Evolutionary conservation across 495 filamentous ascomycete genomes (phyloP).

Genomic region (Trypethelium eluteriae): DNA sequence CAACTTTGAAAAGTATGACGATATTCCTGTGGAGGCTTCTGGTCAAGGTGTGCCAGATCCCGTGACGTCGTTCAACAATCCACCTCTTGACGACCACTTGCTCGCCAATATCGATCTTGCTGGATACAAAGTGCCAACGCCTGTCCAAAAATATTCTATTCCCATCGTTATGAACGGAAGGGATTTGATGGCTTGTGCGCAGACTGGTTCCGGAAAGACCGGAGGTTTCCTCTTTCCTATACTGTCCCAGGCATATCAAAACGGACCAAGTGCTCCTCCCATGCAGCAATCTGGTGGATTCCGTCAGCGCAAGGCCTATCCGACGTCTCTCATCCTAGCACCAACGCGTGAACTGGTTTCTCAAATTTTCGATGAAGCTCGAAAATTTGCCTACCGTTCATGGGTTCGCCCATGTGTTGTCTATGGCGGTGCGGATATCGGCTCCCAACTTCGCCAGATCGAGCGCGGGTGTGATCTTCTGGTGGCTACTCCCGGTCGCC

Average conservation of each 20-base stretch:
- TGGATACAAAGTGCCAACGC: slow-evolving; percentile 87
- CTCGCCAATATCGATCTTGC: slow-evolving; percentile 86
- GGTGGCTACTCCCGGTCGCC: slow-evolving; percentile 92
- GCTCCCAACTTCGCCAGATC: slow-evolving; percentile 91
- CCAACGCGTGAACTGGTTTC: slow-evolving; percentile 97
- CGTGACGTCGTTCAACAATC: slow-evolving; percentile 81
- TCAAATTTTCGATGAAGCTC: slow-evolving; percentile 95
- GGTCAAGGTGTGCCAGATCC: slow-evolving; percentile 91
- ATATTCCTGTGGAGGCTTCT: slow-evolving; percentile 96
- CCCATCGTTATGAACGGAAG: slow-evolving; percentile 94
- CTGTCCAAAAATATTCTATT: slow-evolving; percentile 97
- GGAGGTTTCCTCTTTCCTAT: slow-evolving; percentile 99
- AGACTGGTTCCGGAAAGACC: slow-evolving; percentile 98
- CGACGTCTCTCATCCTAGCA: slow-evolving; percentile 88
- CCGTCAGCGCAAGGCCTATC: slow-evolving; percentile 88
- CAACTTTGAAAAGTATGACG: slow-evolving; percentile 99
- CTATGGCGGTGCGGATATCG: slow-evolving; percentile 97
- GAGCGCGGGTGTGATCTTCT: slow-evolving; percentile 96
- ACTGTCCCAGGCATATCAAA: slow-evolving; percentile 86
- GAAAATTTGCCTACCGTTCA: slow-evolving; percentile 97
- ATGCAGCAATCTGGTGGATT: slow-evolving; percentile 56
- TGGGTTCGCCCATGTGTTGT: slow-evolving; percentile 98
- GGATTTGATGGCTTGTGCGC: slow-evolving; percentile 97
- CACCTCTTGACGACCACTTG: slow-evolving; percentile 86
- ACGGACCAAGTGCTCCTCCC: slow-evolving; percentile 67